Percentiles rank a stretch among this genome's conserved stretches.
Evolutionary conservation across 495 filamentous ascomycete genomes (phyloP).

Genomic region (Podospora conica): DNA sequence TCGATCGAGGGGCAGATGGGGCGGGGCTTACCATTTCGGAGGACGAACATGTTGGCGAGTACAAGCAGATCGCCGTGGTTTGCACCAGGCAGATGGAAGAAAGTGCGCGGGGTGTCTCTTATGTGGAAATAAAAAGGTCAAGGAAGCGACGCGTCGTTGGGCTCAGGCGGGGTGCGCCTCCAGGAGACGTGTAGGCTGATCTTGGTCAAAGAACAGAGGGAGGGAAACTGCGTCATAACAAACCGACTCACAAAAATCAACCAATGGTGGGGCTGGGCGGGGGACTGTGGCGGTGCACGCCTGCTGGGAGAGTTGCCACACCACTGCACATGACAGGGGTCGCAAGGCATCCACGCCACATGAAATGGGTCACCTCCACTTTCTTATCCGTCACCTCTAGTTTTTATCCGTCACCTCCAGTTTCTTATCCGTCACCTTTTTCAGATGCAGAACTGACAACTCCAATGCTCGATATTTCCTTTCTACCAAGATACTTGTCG

Average conservation of each 20-base stretch:
- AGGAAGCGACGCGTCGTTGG: constrained; percentile 8
- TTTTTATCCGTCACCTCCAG: too few relatives aligned
- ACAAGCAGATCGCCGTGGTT: background rate
- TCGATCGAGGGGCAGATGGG: constrained; percentile 1
- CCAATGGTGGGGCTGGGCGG: constrained; percentile 15
- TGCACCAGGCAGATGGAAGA: background rate
- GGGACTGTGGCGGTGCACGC: constrained; percentile 19
- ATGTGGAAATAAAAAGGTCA: background rate
- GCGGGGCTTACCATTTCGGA: constrained; percentile 28
- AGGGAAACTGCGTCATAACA: constrained; percentile 30
- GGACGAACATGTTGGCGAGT: constrained; percentile 23
- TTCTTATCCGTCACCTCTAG: too few relatives aligned
- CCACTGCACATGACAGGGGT: background rate
- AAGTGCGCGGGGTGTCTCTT: background rate
- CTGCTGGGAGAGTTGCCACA: constrained; percentile 17
- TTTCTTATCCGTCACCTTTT: too few relatives aligned
- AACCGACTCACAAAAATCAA: constrained; percentile 13
- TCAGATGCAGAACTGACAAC: too few relatives aligned
- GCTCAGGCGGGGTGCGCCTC: background rate
- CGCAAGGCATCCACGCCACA: background rate
- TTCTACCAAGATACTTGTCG: too few relatives aligned
- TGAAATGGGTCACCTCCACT: too few relatives aligned
- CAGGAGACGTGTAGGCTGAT: constrained; percentile 10
- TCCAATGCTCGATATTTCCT: too few relatives aligned
- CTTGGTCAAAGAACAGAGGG: constrained; percentile 15